phyloP scores from a whole-genome alignment of 768 basidiomycete species.

The Cystobasidium onofrii region DNA sequence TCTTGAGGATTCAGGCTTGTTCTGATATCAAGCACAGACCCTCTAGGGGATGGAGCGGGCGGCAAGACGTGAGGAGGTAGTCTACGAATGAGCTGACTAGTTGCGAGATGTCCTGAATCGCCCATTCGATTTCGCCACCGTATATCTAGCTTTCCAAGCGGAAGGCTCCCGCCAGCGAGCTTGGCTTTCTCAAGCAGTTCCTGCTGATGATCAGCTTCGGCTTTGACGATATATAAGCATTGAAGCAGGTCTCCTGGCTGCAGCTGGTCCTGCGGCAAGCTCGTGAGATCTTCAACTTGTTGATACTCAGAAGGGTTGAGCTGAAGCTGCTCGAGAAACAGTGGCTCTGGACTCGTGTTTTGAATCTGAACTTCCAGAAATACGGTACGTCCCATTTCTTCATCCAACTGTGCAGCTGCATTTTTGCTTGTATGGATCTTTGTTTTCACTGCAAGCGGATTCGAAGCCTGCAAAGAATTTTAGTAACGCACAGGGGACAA shows the following conservation, averaged over 20 bases:
- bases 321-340: constrained; percentile 11
- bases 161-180: not conserved
- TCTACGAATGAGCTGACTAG: constrained; percentile 14
- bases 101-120: constrained; percentile 22
- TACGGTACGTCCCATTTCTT: not conserved
- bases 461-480: not conserved
- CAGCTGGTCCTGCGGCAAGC: not conserved
- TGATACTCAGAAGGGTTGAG: not conserved
- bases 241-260: constrained; percentile 16
- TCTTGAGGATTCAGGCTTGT: not conserved
- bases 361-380: constrained; percentile 28
- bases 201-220: not conserved
- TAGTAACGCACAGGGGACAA: not conserved
- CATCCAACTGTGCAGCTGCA: constrained; percentile 4
- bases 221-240: constrained; percentile 4
- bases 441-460: constrained; percentile 23
- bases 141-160: constrained; percentile 25
- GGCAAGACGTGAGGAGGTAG: not conserved
- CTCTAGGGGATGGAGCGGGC: not conserved
- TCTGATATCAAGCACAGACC: not conserved
- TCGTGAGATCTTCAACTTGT: not conserved
- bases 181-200: not conserved
- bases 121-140: constrained; percentile 20
- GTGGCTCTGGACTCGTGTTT: constrained; percentile 5
- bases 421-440: constrained; percentile 13